Evolutionary conservation across 306 rosid genomes (phyloP).

Genomic region (Quercus ilex): DNA sequence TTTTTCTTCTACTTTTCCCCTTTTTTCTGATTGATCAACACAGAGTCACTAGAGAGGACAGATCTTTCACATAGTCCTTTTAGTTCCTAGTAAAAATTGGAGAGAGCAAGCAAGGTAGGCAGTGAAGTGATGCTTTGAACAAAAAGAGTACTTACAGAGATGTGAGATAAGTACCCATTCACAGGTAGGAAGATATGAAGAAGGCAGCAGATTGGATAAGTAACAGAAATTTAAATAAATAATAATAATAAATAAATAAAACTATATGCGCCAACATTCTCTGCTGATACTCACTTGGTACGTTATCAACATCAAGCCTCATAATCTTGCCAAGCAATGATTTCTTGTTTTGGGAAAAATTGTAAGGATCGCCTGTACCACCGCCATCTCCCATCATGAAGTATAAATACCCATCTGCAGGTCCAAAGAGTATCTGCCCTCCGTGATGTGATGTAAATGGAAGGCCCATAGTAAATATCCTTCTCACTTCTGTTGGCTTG

Average conservation of each 20-base stretch:
- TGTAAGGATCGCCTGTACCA: conserved; percentile 72
- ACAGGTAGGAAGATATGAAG: background rate
- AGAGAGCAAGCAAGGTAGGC: background rate
- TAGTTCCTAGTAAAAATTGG: background rate
- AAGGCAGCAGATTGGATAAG: background rate
- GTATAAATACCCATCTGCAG: conserved; percentile 79
- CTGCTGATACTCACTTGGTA: conserved; percentile 56
- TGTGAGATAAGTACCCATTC: too few relatives aligned
- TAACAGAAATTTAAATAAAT: background rate
- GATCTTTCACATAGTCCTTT: background rate
- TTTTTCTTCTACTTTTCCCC: background rate
- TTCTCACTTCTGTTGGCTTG: conserved; percentile 80
- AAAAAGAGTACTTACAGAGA: background rate
- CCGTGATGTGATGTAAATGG: conserved; percentile 72
- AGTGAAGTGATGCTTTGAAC: background rate
- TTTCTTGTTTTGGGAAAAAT: conserved; percentile 89
- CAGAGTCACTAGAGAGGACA: background rate
- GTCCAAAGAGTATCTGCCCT: conserved; percentile 97
- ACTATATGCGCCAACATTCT: background rate
- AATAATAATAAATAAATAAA: background rate
- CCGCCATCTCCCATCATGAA: conserved; percentile 97
- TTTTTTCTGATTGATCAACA: background rate
- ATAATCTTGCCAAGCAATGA: conserved; percentile 92
- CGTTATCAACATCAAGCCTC: conserved; percentile 83
- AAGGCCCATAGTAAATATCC: conserved; percentile 93